Percentiles rank a stretch among this genome's conserved stretches.
These are phyloP conservation scores for Nemophila menziesii DNA, from an alignment of 257 asterid species.

Conservation along the genomic window DNA sequence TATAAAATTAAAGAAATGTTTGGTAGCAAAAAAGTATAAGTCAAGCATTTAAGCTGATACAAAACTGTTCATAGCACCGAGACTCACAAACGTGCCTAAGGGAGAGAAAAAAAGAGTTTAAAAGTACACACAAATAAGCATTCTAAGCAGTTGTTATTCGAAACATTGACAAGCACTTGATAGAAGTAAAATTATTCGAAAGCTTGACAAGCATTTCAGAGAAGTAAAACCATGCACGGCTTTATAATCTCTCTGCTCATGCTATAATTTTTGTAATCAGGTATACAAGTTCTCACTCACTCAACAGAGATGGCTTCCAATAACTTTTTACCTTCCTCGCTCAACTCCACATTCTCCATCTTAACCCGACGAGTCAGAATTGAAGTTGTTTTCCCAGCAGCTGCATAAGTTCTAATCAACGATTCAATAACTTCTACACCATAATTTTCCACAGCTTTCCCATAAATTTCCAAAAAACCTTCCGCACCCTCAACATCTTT, in stretches of 20 bases:
- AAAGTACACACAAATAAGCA: conserved; percentile 3
- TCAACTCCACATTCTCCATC: conserved; percentile 79
- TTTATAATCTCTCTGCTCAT: conserved; percentile 5
- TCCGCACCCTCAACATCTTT: conserved; percentile 74
- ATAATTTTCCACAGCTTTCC: conserved; percentile 39
- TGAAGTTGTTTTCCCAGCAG: conserved; percentile 55
- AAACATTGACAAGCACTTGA: conserved; percentile 4
- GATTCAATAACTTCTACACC: conserved; percentile 45
- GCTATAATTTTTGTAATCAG: background rate
- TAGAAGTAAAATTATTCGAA: background rate
- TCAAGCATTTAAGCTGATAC: too few relatives aligned
- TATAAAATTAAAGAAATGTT: too few relatives aligned
- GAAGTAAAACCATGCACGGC: background rate
- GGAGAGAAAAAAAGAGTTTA: conserved; percentile 6
- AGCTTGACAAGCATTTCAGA: conserved; percentile 4
- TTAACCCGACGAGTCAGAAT: conserved; percentile 55
- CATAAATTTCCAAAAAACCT: conserved; percentile 40
- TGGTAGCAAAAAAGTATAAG: too few relatives aligned
- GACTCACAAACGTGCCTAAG: background rate
- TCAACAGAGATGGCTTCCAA: conserved; percentile 41
- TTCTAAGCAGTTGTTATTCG: conserved; percentile 1
- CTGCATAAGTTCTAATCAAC: conserved; percentile 57
- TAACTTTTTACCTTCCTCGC: conserved; percentile 53
- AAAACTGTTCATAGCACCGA: too few relatives aligned
- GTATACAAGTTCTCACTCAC: conserved; percentile 33